These are phyloP conservation scores for Babesia caballi DNA, from an alignment of 169 alveolate genomes.

Conservation along the genomic window DNA sequence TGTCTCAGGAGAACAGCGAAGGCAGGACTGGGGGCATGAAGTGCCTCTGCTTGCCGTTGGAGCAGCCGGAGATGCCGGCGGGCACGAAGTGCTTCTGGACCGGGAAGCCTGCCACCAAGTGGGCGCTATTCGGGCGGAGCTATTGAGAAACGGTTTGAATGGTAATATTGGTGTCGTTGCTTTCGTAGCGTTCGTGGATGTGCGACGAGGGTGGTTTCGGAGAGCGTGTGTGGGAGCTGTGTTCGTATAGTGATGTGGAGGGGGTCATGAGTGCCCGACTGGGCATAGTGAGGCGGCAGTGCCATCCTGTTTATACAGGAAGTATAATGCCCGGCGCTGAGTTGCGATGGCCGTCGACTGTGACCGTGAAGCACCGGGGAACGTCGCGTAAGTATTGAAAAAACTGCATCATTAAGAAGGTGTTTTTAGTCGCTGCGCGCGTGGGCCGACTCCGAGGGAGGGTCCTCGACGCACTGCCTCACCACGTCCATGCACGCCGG, in stretches of 20 bases:
- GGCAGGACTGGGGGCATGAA: slow-evolving; percentile 91
- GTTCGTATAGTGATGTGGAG: too few relatives aligned
- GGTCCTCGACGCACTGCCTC: background rate
- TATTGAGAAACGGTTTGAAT: too few relatives aligned
- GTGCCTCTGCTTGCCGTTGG: slow-evolving; percentile 93
- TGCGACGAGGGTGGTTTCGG: too few relatives aligned
- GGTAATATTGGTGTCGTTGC: too few relatives aligned
- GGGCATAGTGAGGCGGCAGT: too few relatives aligned
- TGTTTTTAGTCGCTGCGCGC: background rate
- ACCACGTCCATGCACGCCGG: background rate
- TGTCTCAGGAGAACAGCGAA: slow-evolving; percentile 38
- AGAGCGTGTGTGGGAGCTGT: too few relatives aligned
- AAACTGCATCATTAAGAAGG: background rate
- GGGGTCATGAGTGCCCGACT: too few relatives aligned
- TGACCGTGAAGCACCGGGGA: background rate
- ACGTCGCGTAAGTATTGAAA: background rate
- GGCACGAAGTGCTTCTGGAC: slow-evolving; percentile 94
- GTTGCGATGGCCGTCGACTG: too few relatives aligned
- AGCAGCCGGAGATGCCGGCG: slow-evolving; percentile 87
- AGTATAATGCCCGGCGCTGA: too few relatives aligned
- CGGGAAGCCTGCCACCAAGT: slow-evolving; percentile 90
- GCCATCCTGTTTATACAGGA: too few relatives aligned
- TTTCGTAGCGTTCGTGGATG: too few relatives aligned
- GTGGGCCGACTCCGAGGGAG: background rate
- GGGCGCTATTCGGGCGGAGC: slow-evolving; percentile 93